These are phyloP conservation scores for Aspergillus biplanus DNA, from an alignment of 495 filamentous ascomycete species.

Conservation along the genomic window DNA sequence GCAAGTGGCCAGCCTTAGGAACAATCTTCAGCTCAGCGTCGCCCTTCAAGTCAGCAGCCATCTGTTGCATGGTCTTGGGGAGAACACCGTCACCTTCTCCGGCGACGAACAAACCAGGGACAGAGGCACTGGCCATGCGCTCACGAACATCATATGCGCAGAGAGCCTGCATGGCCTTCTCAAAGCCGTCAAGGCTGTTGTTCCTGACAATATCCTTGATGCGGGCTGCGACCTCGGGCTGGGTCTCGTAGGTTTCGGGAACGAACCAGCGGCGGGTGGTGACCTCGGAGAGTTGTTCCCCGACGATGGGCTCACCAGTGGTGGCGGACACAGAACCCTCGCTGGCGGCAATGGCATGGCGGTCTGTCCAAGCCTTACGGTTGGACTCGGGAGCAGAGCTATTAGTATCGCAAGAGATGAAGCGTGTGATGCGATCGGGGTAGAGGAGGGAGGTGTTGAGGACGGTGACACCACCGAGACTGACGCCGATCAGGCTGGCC, in stretches of 20 bases:
- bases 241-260: conserved; percentile 57
- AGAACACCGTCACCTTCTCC: conserved; percentile 75
- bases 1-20: conserved; percentile 72
- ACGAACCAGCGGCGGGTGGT: conserved; percentile 80
- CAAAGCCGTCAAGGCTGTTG: conserved; percentile 72
- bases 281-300: conserved; percentile 60
- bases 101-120: conserved; percentile 67
- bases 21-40: conserved; percentile 63
- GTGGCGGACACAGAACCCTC: conserved; percentile 47
- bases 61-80: conserved; percentile 75
- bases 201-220: conserved; percentile 62
- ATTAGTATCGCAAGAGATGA: conserved; percentile 81
- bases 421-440: conserved; percentile 57
- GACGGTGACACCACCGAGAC: conserved; percentile 75
- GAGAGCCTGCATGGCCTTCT: conserved; percentile 68
- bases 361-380: conserved; percentile 74
- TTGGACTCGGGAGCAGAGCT: conserved; percentile 67
- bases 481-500: conserved; percentile 72
- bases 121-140: conserved; percentile 59
- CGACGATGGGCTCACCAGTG: conserved; percentile 58
- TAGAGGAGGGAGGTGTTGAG: conserved; percentile 71
- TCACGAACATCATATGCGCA: conserved; percentile 74
- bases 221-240: conserved; percentile 52
- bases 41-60: conserved; percentile 58
- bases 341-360: conserved; percentile 67